Evolutionary conservation across 2,329 filamentous ascomycete species (phyloP), one percentile per base, ranked within the genome.

Genomic region (Aspergillus quadrilineatus): DNA sequence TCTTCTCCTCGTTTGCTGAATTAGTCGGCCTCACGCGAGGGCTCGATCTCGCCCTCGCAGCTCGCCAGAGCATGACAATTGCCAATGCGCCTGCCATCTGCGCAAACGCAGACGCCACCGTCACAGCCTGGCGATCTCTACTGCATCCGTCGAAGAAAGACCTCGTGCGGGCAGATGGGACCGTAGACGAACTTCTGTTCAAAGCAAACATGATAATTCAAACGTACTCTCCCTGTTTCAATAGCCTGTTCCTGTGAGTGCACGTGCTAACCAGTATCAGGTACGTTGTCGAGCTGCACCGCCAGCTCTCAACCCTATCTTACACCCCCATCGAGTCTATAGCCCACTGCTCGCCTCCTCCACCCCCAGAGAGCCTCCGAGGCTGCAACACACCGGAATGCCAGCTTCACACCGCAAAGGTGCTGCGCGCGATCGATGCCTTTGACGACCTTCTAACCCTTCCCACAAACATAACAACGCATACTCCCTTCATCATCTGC

Each of bases 161-260:
- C 5, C 58, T 75, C 12, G 67, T 77, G 37, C 81, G 84, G 58
- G 80, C 81, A 61, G 82, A 86, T 61, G 86, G 89, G 39, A 66
- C 65, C 2, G 50, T 69, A 7, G 69, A 70, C 45, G 65, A 69
- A 72, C 87, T 94, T 80, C 85, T 94, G 68, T 94, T 94, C 74
- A 89, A 93, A 69, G 90, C 89, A 1, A 85, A 90, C 62, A 90
- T 92, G 81, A 89, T 93, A 66, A 80, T 80, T 45, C 72, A 80
- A 36, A 65, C 61, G 65, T 69, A 53, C 42, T 62, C 22, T 53
- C 2, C 80, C 88, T 59, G 1, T 26, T 3, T n/a, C 14, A 15
- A 9, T 12, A 37, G 5, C 6, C 12, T 10, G 7, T 4, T 6
- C n/a, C 10, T 17, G 37, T 22, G 30, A 50, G 6, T 4, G 7